A percentile compares a stretch with the other conserved stretches of the same genome.
Evolutionary conservation across 2,329 filamentous ascomycete genomes (phyloP).

Genomic region (Monascus ruber): DNA sequence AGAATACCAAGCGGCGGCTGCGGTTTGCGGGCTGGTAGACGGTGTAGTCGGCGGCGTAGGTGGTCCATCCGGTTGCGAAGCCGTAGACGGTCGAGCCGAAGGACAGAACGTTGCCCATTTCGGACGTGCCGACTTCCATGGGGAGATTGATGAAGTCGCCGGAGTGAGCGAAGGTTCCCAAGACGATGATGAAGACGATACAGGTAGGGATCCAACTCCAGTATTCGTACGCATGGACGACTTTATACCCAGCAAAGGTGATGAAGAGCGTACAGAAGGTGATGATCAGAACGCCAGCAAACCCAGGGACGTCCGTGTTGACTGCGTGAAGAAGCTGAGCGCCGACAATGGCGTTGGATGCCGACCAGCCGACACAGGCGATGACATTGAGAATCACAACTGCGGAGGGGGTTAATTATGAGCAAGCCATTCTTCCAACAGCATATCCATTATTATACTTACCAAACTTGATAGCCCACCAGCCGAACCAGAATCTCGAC

Average conservation of each 20-base stretch:
- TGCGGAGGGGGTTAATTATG: conserved; percentile 9
- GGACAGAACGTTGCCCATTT: conserved; percentile 52
- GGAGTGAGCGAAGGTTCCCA: conserved; percentile 56
- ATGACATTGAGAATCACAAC: conserved; percentile 61
- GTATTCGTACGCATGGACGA: conserved; percentile 67
- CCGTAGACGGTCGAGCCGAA: conserved; percentile 57
- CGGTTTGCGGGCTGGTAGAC: conserved; percentile 61
- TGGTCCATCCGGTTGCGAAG: conserved; percentile 62
- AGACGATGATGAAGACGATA: conserved; percentile 60
- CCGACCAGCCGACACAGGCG: conserved; percentile 63
- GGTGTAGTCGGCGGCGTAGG: conserved; percentile 66
- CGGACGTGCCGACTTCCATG: conserved; percentile 47
- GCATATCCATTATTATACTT: conserved; percentile 16
- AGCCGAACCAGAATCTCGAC: conserved; percentile 67
- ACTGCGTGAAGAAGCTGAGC: conserved; percentile 67
- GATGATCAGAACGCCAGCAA: conserved; percentile 64
- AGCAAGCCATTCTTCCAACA: conserved; percentile 1
- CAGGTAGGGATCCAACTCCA: conserved; percentile 63
- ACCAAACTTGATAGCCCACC: conserved; percentile 57
- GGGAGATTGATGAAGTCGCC: conserved; percentile 53
- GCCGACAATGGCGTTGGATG: conserved; percentile 69
- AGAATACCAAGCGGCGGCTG: conserved; percentile 52
- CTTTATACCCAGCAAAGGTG: conserved; percentile 62
- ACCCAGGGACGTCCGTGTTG: conserved; percentile 57
- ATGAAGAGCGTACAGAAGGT: conserved; percentile 55